A percentile compares a stretch with the other conserved stretches of the same genome.
Evolutionary conservation across 805 yeast species (phyloP).

Genomic region (Wickerhamiella kurtzmanii): DNA sequence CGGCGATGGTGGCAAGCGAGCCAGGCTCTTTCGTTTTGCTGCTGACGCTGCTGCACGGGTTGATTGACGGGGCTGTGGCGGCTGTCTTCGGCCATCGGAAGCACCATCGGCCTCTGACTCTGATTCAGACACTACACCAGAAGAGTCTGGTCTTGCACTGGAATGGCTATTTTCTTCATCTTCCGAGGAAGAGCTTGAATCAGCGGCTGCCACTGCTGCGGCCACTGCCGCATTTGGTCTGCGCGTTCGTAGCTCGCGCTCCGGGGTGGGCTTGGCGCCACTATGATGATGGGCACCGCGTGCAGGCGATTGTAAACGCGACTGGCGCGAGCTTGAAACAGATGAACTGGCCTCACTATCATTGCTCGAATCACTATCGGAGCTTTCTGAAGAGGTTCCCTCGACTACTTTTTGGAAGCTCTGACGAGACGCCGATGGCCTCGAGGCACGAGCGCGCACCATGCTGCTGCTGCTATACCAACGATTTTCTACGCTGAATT

Average conservation of each 20-base stretch:
- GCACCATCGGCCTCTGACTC: neutral
- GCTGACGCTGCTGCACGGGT: neutral
- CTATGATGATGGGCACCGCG: no score
- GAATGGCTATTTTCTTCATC: neutral
- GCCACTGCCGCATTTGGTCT: neutral
- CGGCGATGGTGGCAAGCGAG: neutral
- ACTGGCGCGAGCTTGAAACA: neutral
- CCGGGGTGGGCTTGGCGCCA: neutral
- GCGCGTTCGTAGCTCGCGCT: neutral
- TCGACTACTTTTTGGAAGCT: neutral
- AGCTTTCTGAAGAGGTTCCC: neutral
- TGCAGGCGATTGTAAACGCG: neutral
- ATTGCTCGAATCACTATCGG: neutral
- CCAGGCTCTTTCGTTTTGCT: neutral
- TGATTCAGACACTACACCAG: neutral
- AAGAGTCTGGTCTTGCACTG: neutral
- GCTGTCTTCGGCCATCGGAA: neutral
- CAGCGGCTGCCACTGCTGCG: neutral
- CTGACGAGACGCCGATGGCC: neutral
- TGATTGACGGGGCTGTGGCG: neutral
- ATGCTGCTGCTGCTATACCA: no score
- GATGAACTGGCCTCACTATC: neutral
- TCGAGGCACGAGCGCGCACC: neutral
- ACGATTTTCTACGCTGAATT: no score
- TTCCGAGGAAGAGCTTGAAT: neutral